Percentiles rank a stretch among this genome's conserved stretches.
phyloP scores from a whole-genome alignment of 108 stramenopile genomes.

The Cyclotella kingstonii region DNA sequence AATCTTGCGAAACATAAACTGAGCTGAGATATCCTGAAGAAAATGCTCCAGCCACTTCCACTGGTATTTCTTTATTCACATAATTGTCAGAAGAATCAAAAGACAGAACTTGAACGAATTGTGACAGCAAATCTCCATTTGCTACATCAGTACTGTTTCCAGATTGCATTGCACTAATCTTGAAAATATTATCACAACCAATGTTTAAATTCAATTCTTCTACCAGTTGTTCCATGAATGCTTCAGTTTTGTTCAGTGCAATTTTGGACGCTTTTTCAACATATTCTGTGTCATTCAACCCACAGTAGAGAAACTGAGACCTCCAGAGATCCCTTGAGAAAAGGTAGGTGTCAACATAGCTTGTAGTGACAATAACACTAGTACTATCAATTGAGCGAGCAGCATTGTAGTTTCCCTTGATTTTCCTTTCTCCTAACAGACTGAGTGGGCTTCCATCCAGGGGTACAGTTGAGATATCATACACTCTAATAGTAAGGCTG shows the following conservation, averaged over 20 bases:
- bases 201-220: conserved; percentile 28
- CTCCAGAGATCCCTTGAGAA: conserved; percentile 34
- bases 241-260: conserved; percentile 30
- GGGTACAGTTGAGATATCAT: conserved; percentile 37
- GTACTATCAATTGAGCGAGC: conserved; percentile 30
- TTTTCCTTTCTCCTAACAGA: conserved; percentile 33
- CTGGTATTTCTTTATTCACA: conserved; percentile 15
- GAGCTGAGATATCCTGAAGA: conserved; percentile 25
- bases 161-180: conserved; percentile 42
- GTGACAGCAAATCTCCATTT: conserved; percentile 19
- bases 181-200: conserved; percentile 38
- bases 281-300: conserved; percentile 36
- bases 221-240: conserved; percentile 33
- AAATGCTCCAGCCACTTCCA: conserved; percentile 29
- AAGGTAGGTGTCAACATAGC: conserved; percentile 27
- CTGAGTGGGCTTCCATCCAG: conserved; percentile 39
- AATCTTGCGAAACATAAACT: conserved; percentile 40
- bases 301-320: conserved; percentile 34
- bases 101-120: conserved; percentile 31
- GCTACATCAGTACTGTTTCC: conserved; percentile 21
- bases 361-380: conserved; percentile 27
- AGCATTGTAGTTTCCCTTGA: conserved; percentile 34
- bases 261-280: conserved; percentile 32
- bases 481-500: conserved; percentile 27
- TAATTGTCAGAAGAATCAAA: conserved; percentile 33